Base-by-base conservation (phyloP, 2,329 filamentous ascomycete genomes). In the Tolypocladium ovalisporum region DNA sequence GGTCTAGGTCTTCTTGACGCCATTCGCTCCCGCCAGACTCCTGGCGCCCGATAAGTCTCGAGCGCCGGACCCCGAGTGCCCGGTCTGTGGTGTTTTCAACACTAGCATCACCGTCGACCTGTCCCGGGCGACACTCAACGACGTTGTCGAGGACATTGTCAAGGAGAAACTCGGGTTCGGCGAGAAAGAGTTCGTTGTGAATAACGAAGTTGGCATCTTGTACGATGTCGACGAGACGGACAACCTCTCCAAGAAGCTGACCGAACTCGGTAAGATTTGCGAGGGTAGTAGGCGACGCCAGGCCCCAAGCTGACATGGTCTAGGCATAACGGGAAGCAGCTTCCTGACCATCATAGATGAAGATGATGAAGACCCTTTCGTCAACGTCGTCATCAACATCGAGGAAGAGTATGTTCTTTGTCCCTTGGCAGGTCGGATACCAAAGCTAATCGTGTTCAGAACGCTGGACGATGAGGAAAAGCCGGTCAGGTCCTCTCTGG, bases 141-240 rank as follows among this genome's bases (percentile, higher is more conserved):
- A 97, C 63, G 71, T 99, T 3, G 87, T 97, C 0, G 82, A 94
- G 54, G 81, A 82, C 51, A 80, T 96, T 47, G 74, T 97, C 52
- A 84, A 83, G 62, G 63, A 75, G 4, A 78, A 90, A 62, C 75
- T 97, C 2, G 86, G 86, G 4, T 97, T 94, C 67, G 84, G 85
- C 6, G 85, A 91, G 34, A 81, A 77, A 58, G 91, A 96, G 55
- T 83, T 97, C 62, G 87, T 86, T 4, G 76, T 97, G 58, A 88
- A 82, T 66, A 90, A 83, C 58, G 86, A 90, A 8, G 77, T 81
- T 12, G 87, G 87, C 54, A 78, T 92, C n/a, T 79, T 97, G 47
- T 97, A 96, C 65, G 94, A 97, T 65, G 83, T 86, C 0, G 94
- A 97, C 57, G 84, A 96, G 66, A 90, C 90, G 5, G 89, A 95